Evolutionary conservation across 371 early-diverging fungal species (phyloP).

Genomic region (Fennellomyces sp.): DNA sequence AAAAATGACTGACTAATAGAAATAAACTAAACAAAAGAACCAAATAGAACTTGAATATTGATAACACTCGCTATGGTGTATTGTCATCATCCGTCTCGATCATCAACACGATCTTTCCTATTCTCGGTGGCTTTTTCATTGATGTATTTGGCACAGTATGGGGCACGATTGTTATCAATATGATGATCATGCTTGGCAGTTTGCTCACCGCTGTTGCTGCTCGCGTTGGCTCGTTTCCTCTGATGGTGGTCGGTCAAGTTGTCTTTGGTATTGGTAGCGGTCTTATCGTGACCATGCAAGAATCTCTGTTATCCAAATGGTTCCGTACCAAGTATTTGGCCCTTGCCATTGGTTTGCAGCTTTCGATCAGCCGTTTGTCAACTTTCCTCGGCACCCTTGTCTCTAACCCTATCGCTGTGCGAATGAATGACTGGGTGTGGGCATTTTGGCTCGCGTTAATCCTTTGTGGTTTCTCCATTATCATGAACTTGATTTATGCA

Average conservation of each 20-base stretch:
- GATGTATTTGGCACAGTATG: constrained; percentile 55
- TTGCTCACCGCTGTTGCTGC: constrained; percentile 51
- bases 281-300: constrained; percentile 61
- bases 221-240: constrained; percentile 30
- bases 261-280: constrained; percentile 60
- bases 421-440: constrained; percentile 53
- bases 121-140: constrained; percentile 52
- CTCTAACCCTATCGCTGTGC: constrained; percentile 40
- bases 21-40: not conserved
- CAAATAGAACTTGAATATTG: constrained; percentile 35
- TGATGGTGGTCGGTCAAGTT: constrained; percentile 55
- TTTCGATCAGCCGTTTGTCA: constrained; percentile 54
- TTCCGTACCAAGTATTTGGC: constrained; percentile 48
- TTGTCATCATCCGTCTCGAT: constrained; percentile 51
- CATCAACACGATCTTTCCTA: constrained; percentile 58
- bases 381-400: constrained; percentile 55
- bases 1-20: no score
- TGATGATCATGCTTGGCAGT: constrained; percentile 45
- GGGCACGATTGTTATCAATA: constrained; percentile 48
- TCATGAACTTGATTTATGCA: constrained; percentile 50
- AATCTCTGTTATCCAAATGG: constrained; percentile 61
- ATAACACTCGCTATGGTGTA: constrained; percentile 58
- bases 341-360: constrained; percentile 51
- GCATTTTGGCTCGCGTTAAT: constrained; percentile 55
- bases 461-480: constrained; percentile 47